A percentile compares a stretch with the other conserved stretches of the same genome.
These are phyloP conservation scores for Perkinsela sp. DNA, from an alignment of 208 protist species.

Conservation along the genomic window DNA sequence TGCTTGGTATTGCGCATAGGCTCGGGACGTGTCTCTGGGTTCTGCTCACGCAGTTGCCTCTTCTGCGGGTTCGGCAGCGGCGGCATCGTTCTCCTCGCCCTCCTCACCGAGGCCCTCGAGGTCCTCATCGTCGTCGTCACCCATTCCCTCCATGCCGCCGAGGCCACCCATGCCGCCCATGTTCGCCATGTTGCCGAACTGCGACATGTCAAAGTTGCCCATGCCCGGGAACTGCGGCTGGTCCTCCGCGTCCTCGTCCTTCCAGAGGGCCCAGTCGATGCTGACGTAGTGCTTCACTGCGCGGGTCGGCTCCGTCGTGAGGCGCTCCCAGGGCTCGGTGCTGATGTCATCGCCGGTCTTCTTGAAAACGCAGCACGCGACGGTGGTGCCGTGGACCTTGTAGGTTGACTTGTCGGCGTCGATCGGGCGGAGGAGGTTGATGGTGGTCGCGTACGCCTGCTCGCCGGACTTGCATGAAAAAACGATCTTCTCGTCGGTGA, in stretches of 20 bases:
- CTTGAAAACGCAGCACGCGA: constrained; percentile 10
- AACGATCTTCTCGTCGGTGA: constrained; percentile 15
- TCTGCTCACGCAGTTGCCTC: no score
- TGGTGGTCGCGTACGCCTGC: background rate
- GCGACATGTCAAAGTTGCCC: background rate
- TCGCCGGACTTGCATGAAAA: constrained; percentile 10
- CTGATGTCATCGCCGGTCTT: constrained; percentile 13
- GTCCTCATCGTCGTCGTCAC: background rate
- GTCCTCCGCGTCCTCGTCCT: background rate
- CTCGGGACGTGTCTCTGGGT: background rate
- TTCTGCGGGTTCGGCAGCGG: background rate
- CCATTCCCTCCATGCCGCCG: background rate
- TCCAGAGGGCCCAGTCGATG: background rate
- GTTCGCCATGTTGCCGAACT: background rate
- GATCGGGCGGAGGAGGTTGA: constrained; percentile 1
- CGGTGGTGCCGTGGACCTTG: constrained; percentile 1
- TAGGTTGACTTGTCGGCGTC: constrained; percentile 2
- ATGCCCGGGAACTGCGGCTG: background rate
- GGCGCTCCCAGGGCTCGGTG: background rate
- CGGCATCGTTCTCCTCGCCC: background rate
- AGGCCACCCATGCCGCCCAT: background rate
- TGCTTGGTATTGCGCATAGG: background rate
- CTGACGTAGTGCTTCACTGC: background rate
- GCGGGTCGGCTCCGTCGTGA: background rate
- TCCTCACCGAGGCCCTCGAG: no score